A percentile compares a stretch with the other conserved stretches of the same genome.
Conservation (phyloP, 345 rosid species). For the Jatropha curcas region DNA sequence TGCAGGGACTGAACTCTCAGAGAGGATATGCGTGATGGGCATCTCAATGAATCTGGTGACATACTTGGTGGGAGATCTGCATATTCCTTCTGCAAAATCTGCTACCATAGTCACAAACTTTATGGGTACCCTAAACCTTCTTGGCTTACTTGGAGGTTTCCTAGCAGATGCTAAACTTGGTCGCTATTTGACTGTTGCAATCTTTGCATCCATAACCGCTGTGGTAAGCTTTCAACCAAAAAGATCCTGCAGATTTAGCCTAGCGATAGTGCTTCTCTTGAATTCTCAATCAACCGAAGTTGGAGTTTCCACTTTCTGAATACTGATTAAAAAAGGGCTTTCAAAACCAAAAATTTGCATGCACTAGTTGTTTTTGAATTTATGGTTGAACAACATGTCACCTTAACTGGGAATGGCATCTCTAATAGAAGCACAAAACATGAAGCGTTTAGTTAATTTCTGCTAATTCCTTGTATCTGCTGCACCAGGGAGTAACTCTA, state of each 20-base stretch:
- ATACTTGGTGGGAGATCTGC: conserved; percentile 75
- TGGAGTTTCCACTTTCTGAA: too few relatives aligned
- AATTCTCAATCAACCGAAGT: too few relatives aligned
- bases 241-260: too few relatives aligned
- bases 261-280: too few relatives aligned
- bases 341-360: not conserved
- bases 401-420: too few relatives aligned
- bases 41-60: conserved; percentile 90
- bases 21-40: conserved; percentile 91
- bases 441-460: not conserved
- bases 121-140: conserved; percentile 87
- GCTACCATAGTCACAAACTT: conserved; percentile 83
- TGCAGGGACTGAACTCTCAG: conserved; percentile 82
- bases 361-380: too few relatives aligned
- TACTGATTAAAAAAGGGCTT: too few relatives aligned
- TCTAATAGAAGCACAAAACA: not conserved
- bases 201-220: conserved; percentile 65
- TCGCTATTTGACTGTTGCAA: conserved; percentile 70
- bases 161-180: conserved; percentile 91
- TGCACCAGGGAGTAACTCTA: conserved; percentile 59
- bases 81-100: conserved; percentile 73
- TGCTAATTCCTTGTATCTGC: not conserved
- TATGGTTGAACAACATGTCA: not conserved
- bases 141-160: conserved; percentile 89
- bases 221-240: conserved; percentile 40